Base-by-base conservation (phyloP, 1,284 basidiomycete species). In the Gymnopus androsaceus region DNA sequence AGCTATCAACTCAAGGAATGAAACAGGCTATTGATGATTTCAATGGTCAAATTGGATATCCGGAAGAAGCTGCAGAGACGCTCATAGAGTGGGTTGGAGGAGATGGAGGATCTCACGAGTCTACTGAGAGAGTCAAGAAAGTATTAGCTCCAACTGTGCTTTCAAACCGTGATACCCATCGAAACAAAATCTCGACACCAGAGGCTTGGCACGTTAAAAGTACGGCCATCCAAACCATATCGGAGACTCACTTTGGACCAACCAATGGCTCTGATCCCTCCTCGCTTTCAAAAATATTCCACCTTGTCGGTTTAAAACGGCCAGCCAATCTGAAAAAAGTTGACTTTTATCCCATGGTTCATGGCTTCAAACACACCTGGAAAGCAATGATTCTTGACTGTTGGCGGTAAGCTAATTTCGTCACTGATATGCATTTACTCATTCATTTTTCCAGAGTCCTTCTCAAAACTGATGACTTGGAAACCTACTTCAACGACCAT, bases 1-100 rank as follows among this genome's bases (percentile, higher is more conserved):
- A 59, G 31, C 48, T 58, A 1, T 51, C 57, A 33, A 63, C 51
- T 0, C 54, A 59, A 27, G 61, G 61, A 0, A 63, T 63, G 61
- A 51, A 40, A 46, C 57, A 56, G 2, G 44, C 51, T 0, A 37
- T 61, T 8, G 44, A 52, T 3, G 62, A 63, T 40, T 63, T 61
- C 28, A 36, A 50, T 28, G n/a, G 19, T 11, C 62, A 63, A 40
- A 60, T 63, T 45, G 62, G 62, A 33, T 23, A 56, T 21, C 57
- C 47, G 8, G 31, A 44, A 8, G 57, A 58, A 9, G 41, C 51
- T 2, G 14, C 52, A 7, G 51, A 57, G 4, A 31, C 27, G 11
- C 17, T 53, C 2, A 34, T 62, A 15, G 37, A 56, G n/a, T 58
- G 47, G 36, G 23, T 47, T n/a, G 53, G 61, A 7, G 61, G 59